Evolutionary conservation across 192 early-diverging fungal species (phyloP).

Genomic region (Linnemannia schmuckeri): DNA sequence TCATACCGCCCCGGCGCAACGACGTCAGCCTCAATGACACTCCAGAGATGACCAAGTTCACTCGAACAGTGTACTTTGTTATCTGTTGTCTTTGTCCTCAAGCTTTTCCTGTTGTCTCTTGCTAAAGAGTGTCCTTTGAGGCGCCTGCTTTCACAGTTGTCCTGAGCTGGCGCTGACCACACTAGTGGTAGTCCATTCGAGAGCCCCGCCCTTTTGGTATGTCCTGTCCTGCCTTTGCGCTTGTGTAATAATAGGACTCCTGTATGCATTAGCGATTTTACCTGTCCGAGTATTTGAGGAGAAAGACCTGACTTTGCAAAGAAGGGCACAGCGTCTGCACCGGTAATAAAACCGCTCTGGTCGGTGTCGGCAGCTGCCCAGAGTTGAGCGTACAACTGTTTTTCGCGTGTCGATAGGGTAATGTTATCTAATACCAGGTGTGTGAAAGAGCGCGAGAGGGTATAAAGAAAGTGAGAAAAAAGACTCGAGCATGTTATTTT

Average conservation of each 20-base stretch:
- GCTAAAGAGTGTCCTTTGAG: no score
- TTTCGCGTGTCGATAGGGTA: slow-evolving; percentile 71
- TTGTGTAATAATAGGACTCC: not conserved
- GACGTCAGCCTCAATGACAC: not conserved
- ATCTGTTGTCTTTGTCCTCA: no score
- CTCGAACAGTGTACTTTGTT: no score
- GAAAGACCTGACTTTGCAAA: slow-evolving; percentile 80
- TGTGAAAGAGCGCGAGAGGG: not conserved
- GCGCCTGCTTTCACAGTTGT: no score
- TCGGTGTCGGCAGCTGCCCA: slow-evolving; percentile 71
- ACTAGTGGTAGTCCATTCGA: no score
- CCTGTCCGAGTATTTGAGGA: slow-evolving; percentile 68
- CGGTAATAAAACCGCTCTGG: slow-evolving; percentile 73
- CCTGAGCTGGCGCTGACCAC: no score
- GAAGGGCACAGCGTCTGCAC: slow-evolving; percentile 78
- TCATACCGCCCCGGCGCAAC: not conserved
- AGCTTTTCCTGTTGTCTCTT: not conserved
- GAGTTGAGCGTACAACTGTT: slow-evolving; percentile 68
- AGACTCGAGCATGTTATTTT: no score
- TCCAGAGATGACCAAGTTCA: not conserved
- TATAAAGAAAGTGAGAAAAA: no score
- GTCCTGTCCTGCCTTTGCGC: not conserved
- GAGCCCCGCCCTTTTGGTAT: no score
- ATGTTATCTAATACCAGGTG: not conserved
- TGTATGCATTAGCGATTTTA: slow-evolving; percentile 30